These are phyloP conservation scores for Didymella sp. DNA, from an alignment of 2,329 filamentous ascomycete species.

Conservation along the genomic window DNA sequence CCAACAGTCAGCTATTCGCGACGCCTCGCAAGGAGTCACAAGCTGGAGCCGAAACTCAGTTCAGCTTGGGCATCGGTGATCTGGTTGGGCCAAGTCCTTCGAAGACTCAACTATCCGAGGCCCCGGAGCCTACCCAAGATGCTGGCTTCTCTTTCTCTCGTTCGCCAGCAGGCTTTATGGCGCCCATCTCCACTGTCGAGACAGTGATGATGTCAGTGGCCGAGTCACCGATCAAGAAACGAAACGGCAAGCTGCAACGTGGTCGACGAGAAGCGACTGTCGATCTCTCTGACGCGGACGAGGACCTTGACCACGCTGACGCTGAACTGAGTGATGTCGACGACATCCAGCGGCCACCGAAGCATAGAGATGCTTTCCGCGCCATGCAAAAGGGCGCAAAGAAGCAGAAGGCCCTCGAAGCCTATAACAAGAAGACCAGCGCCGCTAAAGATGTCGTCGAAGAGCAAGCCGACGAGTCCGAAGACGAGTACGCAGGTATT, in stretches of 20 bases:
- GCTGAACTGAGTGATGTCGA: constrained; percentile 32
- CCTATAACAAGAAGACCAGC: constrained; percentile 84
- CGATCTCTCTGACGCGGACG: constrained; percentile 55
- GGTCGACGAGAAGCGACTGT: constrained; percentile 49
- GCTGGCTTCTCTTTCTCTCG: constrained; percentile 72
- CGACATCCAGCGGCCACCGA: constrained; percentile 43
- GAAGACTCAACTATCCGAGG: constrained; percentile 70
- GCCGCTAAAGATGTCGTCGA: constrained; percentile 84
- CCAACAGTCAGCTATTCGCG: constrained; percentile 60
- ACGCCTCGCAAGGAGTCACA: constrained; percentile 38
- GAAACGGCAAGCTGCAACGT: constrained; percentile 64
- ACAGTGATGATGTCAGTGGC: constrained; percentile 66
- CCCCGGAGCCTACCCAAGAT: constrained; percentile 82
- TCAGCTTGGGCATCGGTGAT: constrained; percentile 48
- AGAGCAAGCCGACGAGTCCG: constrained; percentile 95
- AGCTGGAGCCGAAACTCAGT: constrained; percentile 28
- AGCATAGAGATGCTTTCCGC: constrained; percentile 67
- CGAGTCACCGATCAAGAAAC: constrained; percentile 71
- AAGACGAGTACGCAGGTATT: constrained; percentile 95
- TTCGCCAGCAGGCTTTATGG: constrained; percentile 71
- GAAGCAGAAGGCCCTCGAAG: constrained; percentile 57
- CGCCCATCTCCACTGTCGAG: constrained; percentile 71
- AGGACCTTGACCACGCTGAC: constrained; percentile 43
- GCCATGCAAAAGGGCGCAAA: constrained; percentile 72
- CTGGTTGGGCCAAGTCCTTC: constrained; percentile 43